Evolutionary conservation across 805 yeast genomes (phyloP), one percentile per base, ranked within the genome.

Genomic region (Metschnikowia cerradonensis): DNA sequence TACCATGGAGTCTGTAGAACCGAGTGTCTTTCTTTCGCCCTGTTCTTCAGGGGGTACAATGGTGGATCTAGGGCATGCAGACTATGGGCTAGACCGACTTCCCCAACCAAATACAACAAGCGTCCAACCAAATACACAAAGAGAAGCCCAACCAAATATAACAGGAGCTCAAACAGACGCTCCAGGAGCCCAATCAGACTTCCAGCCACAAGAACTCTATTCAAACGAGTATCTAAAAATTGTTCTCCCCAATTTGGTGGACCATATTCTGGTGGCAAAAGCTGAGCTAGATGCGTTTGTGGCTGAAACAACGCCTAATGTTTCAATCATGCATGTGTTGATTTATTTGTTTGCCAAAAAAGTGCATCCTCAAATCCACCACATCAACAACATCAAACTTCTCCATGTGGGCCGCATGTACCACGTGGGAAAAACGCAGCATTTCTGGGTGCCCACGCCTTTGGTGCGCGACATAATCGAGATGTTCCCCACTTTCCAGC

Each of bases 351-450:
- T 51, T 31, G 34, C 50, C 19, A 37, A 23, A 19, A 49, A 46
- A 13, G 14, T 39, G 10, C 54, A 43, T 8, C 51, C 52, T 4
- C 17, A 30, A 8, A 44, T 48, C 20, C 38, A 30, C n/a, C 33
- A 36, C 45, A 49, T 58, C 44, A 51, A 45, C 48, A 40, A 52
- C 36, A 4, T 54, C 41, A 54, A 49, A 50, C 59, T 58, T 6
- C 45, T 58, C 6, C 61, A 58, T 34, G 43, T 38, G 36, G 61
- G 61, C 1, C 45, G 49, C 48, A 53, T 41, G 35, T 56, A 51
- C 41, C 15, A 39, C 23, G 44, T 56, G 19, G 54, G 48, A 33
- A 17, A 47, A 30, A 26, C 30, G 26, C 40, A 45, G 15, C 57
- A 56, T 38, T 48, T 56, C 35, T 41, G n/a, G 22, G 41, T 22